Evolutionary conservation across 768 basidiomycete species (phyloP).

Genomic region (Mycena galopus): DNA sequence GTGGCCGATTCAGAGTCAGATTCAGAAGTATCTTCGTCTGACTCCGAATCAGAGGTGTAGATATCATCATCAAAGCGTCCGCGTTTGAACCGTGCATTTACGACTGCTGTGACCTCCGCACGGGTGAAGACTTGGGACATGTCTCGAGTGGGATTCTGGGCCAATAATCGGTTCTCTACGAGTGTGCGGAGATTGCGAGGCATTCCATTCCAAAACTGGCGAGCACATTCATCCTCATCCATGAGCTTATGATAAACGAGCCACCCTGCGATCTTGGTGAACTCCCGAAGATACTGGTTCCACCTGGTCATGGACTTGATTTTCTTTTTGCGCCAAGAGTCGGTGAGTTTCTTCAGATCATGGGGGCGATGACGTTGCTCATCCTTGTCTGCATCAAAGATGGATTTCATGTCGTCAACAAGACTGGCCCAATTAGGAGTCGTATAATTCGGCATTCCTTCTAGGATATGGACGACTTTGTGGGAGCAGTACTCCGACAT

Average conservation of each 20-base stretch:
- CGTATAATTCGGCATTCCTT: constrained; percentile 15
- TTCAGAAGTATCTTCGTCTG: neutral
- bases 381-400: constrained; percentile 22
- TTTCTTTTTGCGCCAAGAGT: neutral
- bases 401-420: neutral
- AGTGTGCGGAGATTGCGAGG: neutral
- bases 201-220: constrained; percentile 13
- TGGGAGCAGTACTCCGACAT: constrained; percentile 20
- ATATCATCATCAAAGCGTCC: constrained; percentile 8
- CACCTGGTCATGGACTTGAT: constrained; percentile 8
- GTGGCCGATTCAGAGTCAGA: neutral
- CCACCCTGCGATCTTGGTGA: constrained; percentile 15
- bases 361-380: neutral
- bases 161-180: constrained; percentile 4
- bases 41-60: neutral
- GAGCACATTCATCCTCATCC: neutral
- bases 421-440: constrained; percentile 10
- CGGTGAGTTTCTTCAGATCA: constrained; percentile 5
- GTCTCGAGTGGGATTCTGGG: constrained; percentile 6
- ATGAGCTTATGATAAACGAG: neutral
- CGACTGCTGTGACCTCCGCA: neutral
- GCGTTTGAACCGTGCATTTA: neutral
- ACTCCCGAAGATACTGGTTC: neutral
- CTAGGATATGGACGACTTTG: constrained; percentile 11
- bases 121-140: neutral